Percentiles rank a stretch among this genome's conserved stretches.
phyloP scores from a whole-genome alignment of 352 stramenopile species.

The Pythium monospermum region DNA sequence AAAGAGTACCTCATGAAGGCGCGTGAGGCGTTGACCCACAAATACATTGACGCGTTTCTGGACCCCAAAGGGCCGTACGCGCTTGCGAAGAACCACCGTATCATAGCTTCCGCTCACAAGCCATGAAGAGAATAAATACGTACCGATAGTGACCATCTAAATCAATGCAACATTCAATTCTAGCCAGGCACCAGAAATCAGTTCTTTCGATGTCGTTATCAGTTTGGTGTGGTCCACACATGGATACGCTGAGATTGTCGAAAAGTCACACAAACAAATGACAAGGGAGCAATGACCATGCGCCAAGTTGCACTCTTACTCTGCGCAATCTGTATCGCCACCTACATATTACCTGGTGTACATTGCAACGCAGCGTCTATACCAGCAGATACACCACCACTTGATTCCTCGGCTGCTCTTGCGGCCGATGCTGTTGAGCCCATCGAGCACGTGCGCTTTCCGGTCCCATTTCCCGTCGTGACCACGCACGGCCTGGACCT shows the following conservation, averaged over 20 bases:
- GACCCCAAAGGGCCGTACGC: slow-evolving; percentile 67
- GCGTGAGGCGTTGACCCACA: slow-evolving; percentile 49
- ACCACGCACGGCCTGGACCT: slow-evolving; percentile 12
- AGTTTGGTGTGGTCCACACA: neutral
- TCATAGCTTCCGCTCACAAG: slow-evolving; percentile 32
- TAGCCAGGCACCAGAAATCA: too few relatives aligned
- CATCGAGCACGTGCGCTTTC: slow-evolving; percentile 32
- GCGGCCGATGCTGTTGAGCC: neutral
- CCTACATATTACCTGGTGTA: too few relatives aligned
- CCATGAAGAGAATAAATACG: too few relatives aligned
- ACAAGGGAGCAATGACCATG: too few relatives aligned
- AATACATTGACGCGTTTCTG: slow-evolving; percentile 72
- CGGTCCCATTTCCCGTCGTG: slow-evolving; percentile 22
- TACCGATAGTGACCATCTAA: too few relatives aligned
- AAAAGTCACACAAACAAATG: neutral
- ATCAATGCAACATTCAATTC: too few relatives aligned
- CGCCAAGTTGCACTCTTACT: neutral
- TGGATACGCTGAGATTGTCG: neutral
- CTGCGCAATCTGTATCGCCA: too few relatives aligned
- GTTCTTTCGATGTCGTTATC: too few relatives aligned
- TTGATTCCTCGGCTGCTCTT: neutral
- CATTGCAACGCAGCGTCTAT: neutral
- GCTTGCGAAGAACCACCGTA: slow-evolving; percentile 74
- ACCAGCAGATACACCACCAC: neutral
- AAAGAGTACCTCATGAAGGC: slow-evolving; percentile 64